phyloP scores from a whole-genome alignment of 2,329 filamentous ascomycete species.

The Nemania abortiva region DNA sequence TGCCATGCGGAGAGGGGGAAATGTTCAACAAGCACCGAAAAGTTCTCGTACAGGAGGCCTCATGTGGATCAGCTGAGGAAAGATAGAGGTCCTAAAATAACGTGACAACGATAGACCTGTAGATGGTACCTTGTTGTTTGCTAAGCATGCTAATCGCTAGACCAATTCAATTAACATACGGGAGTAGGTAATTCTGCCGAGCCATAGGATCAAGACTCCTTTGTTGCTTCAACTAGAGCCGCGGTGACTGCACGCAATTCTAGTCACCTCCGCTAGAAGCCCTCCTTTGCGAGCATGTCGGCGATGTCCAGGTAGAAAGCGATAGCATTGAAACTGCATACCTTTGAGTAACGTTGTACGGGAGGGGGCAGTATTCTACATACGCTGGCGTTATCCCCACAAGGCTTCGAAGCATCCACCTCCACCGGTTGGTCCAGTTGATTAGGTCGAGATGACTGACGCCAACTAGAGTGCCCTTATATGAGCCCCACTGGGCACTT shows the following conservation, averaged over 20 bases:
- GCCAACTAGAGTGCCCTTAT: conserved; percentile 71
- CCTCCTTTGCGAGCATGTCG: conserved; percentile 79
- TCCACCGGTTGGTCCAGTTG: conserved; percentile 74
- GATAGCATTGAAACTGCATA: conserved; percentile 71
- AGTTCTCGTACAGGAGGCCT: background rate
- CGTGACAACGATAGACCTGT: background rate
- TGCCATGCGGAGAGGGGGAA: background rate
- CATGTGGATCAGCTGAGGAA: background rate
- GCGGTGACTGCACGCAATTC: background rate
- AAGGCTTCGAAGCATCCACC: conserved; percentile 66
- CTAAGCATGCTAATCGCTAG: background rate
- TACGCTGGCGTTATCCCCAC: conserved; percentile 65
- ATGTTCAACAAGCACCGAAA: background rate
- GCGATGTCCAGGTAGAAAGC: conserved; percentile 75
- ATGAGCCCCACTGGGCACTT: conserved; percentile 72
- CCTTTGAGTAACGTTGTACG: conserved; percentile 26
- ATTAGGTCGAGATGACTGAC: conserved; percentile 75
- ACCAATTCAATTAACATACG: background rate
- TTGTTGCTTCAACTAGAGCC: background rate
- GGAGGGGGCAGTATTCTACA: conserved; percentile 49
- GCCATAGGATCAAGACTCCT: background rate
- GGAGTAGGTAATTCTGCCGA: background rate
- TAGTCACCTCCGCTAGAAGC: conserved; percentile 51
- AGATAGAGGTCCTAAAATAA: background rate
- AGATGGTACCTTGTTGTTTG: background rate